A percentile compares a stretch with the other conserved stretches of the same genome.
Conservation (phyloP, 257 asterid species). For the Salvia splendens region DNA sequence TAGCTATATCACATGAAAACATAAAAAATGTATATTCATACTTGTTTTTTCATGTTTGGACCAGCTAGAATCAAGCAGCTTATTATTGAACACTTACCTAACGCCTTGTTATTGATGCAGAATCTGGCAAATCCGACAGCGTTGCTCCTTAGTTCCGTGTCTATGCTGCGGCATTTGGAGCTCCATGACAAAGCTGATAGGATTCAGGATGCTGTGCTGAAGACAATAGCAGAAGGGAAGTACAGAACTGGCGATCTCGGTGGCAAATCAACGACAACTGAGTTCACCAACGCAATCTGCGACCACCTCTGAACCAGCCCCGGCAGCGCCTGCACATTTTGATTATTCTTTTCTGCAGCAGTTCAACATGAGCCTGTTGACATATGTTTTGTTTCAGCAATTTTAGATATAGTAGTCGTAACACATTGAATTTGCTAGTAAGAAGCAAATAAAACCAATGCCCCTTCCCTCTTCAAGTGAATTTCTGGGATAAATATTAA, state of each 20-base stretch:
- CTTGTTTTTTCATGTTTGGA: no score
- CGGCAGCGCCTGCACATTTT: constrained; percentile 34
- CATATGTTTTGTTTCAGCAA: constrained; percentile 22
- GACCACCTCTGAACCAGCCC: constrained; percentile 54
- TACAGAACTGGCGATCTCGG: constrained; percentile 93
- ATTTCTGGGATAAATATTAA: constrained; percentile 16
- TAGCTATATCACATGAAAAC: no score
- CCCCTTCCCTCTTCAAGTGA: constrained; percentile 4
- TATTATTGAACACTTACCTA: constrained; percentile 38
- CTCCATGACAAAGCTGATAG: constrained; percentile 78
- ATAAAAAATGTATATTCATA: not conserved
- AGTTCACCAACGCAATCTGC: constrained; percentile 84
- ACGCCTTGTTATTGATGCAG: constrained; percentile 41
- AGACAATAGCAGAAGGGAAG: constrained; percentile 87
- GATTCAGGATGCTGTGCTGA: constrained; percentile 78
- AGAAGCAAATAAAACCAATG: constrained; percentile 36
- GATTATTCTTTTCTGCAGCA: constrained; percentile 31
- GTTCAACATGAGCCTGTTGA: constrained; percentile 39
- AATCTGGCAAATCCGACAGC: constrained; percentile 98
- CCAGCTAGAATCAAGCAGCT: constrained; percentile 25
- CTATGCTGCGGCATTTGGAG: constrained; percentile 78
- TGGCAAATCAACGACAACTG: constrained; percentile 76
- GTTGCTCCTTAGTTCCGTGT: constrained; percentile 78
- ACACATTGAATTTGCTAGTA: constrained; percentile 28
- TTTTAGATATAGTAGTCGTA: not conserved